Percentiles rank a stretch among this genome's conserved stretches.
phyloP scores from a whole-genome alignment of 352 stramenopile genomes.

The Globisporangium solare region DNA sequence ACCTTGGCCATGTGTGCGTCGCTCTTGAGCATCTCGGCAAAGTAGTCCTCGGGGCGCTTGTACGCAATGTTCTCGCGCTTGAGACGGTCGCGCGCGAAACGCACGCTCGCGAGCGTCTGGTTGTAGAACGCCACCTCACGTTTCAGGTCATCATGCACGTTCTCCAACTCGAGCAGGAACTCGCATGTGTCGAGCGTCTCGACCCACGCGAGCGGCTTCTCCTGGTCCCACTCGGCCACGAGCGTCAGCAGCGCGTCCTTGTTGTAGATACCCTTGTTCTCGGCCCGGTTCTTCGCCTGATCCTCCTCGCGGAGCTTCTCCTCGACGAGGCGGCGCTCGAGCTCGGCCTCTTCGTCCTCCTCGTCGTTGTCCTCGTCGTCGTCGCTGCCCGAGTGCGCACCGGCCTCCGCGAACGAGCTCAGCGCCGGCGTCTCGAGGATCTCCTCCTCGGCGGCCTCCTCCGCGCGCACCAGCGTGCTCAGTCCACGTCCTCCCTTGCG shows the following conservation, averaged over 20 bases:
- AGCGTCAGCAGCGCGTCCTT: constrained; percentile 58
- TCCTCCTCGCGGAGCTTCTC: constrained; percentile 56
- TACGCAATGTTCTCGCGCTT: constrained; percentile 83
- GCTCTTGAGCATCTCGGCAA: constrained; percentile 99
- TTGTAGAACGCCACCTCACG: constrained; percentile 97
- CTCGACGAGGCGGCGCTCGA: constrained; percentile 70
- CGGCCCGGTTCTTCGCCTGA: constrained; percentile 21
- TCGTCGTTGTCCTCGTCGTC: constrained; percentile 36
- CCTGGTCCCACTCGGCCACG: constrained; percentile 48
- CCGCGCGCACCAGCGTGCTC: constrained; percentile 59
- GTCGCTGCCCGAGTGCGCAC: constrained; percentile 15
- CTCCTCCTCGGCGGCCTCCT: constrained; percentile 74
- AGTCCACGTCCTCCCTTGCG: constrained; percentile 35
- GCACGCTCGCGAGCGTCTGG: constrained; percentile 71
- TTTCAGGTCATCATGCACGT: constrained; percentile 87
- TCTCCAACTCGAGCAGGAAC: constrained; percentile 53
- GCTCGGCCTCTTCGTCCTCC: constrained; percentile 59
- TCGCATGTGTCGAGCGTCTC: constrained; percentile 77
- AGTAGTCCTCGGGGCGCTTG: constrained; percentile 95
- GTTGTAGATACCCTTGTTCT: constrained; percentile 71
- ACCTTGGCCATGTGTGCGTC: constrained; percentile 94
- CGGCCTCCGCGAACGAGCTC: constrained; percentile 31
- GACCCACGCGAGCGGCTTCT: constrained; percentile 59
- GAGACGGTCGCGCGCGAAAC: constrained; percentile 64
- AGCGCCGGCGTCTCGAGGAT: constrained; percentile 81